Conservation (phyloP, 495 filamentous ascomycete species). For the Chlorociboria aeruginascens region DNA sequence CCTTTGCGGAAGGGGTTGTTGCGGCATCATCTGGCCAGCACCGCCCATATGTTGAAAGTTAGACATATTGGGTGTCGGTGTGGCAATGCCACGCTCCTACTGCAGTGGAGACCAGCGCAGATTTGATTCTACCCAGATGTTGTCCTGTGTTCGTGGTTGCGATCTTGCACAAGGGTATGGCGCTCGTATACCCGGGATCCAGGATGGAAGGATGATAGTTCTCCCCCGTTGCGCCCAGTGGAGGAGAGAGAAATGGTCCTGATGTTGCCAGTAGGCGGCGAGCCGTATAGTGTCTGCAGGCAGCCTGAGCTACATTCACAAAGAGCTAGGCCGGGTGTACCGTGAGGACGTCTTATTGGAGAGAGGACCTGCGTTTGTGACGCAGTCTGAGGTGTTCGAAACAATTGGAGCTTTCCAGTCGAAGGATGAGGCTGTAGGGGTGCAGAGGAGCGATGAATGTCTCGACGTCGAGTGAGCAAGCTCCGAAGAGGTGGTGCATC, state of each 20-base stretch:
- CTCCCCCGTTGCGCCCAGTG: not conserved
- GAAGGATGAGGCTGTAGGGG: conserved; percentile 9
- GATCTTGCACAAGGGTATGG: not conserved
- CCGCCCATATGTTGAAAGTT: conserved; percentile 18
- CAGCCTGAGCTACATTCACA: conserved; percentile 12
- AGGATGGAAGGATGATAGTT: too few relatives aligned
- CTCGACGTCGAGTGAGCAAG: not conserved
- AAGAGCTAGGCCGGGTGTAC: conserved; percentile 14
- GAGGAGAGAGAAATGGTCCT: not conserved
- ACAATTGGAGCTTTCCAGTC: not conserved
- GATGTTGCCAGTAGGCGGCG: conserved; percentile 14
- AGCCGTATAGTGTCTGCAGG: conserved; percentile 13
- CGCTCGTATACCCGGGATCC: too few relatives aligned
- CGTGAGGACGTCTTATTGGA: conserved; percentile 7
- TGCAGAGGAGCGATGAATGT: conserved; percentile 1
- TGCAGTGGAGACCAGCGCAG: conserved; percentile 3
- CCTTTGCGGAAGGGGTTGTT: not conserved
- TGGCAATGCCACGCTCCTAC: conserved; percentile 17
- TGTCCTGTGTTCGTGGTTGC: not conserved
- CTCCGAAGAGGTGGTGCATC: too few relatives aligned
- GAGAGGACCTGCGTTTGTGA: conserved; percentile 13
- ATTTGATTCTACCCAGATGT: conserved; percentile 5
- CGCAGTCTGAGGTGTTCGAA: conserved; percentile 3
- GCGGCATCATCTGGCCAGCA: conserved; percentile 14
- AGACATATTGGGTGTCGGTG: conserved; percentile 12